Percentiles rank a stretch among this genome's conserved stretches.
phyloP scores from a whole-genome alignment of 1,139 yeast species.

The Chernovozyma sophiae-reginae region DNA sequence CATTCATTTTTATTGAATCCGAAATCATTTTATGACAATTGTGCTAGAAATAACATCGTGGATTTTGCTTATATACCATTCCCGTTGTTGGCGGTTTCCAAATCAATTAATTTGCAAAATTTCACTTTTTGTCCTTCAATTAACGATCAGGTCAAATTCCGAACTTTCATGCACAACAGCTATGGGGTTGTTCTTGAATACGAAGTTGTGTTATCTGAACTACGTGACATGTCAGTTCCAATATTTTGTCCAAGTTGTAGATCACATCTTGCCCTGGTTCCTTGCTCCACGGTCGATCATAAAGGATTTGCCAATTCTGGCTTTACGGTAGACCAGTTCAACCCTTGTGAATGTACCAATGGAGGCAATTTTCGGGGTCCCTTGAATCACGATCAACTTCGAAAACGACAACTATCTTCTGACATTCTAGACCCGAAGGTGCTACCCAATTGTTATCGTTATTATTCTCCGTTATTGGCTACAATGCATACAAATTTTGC shows the following conservation, averaged over 20 bases:
- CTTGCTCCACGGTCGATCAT: slow-evolving; percentile 12
- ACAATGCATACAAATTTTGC: too few species aligned
- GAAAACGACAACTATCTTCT: slow-evolving; percentile 20
- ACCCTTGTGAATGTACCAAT: too few species aligned
- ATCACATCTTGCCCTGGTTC: slow-evolving; percentile 10
- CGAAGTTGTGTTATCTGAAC: too few species aligned
- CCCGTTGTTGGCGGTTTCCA: slow-evolving; percentile 20
- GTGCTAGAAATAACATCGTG: slow-evolving; percentile 18
- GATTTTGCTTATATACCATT: slow-evolving; percentile 21
- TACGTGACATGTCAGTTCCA: neutral
- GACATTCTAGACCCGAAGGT: slow-evolving; percentile 11
- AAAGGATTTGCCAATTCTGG: slow-evolving; percentile 22
- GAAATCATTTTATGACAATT: slow-evolving; percentile 23
- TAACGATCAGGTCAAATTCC: neutral
- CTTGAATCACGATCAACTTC: slow-evolving; percentile 16
- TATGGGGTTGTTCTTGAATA: too few species aligned
- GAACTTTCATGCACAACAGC: neutral
- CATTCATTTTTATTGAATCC: slow-evolving; percentile 22
- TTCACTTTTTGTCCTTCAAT: slow-evolving; percentile 16
- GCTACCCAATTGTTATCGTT: slow-evolving; percentile 5
- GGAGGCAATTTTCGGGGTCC: too few species aligned
- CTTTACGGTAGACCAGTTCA: slow-evolving; percentile 5
- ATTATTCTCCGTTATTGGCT: neutral
- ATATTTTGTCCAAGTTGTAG: slow-evolving; percentile 18
- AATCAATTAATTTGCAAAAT: slow-evolving; percentile 19